A percentile compares a stretch with the other conserved stretches of the same genome.
Conservation (phyloP, 78 protist genomes). For the Dictyostelium intermedium region DNA sequence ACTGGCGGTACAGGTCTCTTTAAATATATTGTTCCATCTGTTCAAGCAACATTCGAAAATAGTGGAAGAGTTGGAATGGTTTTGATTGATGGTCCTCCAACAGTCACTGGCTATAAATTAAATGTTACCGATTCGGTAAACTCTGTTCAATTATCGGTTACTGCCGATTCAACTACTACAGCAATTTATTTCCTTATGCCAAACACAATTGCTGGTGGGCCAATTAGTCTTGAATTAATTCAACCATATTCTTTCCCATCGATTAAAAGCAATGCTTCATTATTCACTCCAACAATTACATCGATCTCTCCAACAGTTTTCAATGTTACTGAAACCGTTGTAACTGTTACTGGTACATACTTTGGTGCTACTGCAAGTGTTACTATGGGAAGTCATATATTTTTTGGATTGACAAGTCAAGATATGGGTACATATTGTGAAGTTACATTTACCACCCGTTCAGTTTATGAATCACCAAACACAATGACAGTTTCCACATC, state of each 20-base stretch:
- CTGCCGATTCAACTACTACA: background rate
- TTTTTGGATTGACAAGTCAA: background rate
- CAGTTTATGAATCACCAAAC: background rate
- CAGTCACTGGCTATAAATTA: background rate
- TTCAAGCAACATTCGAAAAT: background rate
- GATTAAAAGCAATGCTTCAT: background rate
- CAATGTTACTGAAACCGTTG: background rate
- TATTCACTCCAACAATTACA: background rate
- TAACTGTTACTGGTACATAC: background rate
- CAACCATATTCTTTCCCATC: background rate
- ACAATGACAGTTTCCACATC: background rate
- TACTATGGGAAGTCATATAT: background rate
- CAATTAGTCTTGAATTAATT: background rate
- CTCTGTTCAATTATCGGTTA: background rate
- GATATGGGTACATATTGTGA: background rate
- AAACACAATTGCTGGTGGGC: background rate
- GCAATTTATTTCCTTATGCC: background rate
- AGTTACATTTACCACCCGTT: background rate
- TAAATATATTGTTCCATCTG: background rate
- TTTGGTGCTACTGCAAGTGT: background rate
- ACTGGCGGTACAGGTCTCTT: background rate
- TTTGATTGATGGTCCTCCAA: background rate
- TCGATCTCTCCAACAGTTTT: background rate
- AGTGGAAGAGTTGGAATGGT: background rate
- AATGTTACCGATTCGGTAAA: background rate